These are phyloP conservation scores for Syzygium jambos DNA, from an alignment of 345 rosid species.

Conservation along the genomic window DNA sequence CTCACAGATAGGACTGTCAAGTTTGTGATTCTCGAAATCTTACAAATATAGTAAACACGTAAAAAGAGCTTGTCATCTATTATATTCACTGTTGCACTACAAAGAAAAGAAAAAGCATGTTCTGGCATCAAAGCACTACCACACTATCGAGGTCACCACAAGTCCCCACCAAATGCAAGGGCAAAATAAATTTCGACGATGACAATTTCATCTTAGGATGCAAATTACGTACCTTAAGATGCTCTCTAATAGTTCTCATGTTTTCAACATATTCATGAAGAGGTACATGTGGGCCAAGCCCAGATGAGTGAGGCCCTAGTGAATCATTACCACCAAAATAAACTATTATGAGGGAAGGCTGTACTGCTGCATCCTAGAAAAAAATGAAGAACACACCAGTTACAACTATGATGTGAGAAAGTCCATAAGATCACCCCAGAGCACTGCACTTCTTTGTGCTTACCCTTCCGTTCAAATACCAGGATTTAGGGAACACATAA, in stretches of 20 bases:
- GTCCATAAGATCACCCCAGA: too few relatives aligned
- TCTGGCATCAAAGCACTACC: neutral
- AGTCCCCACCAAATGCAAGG: too few relatives aligned
- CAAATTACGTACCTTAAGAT: too few relatives aligned
- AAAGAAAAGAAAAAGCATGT: neutral
- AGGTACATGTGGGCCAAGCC: slow-evolving; percentile 91
- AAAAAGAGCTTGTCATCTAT: neutral
- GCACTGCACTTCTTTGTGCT: too few relatives aligned
- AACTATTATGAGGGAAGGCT: slow-evolving; percentile 68
- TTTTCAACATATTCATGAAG: slow-evolving; percentile 72
- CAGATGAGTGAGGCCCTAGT: slow-evolving; percentile 90
- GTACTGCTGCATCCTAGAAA: too few relatives aligned
- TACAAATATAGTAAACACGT: neutral
- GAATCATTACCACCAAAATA: slow-evolving; percentile 99
- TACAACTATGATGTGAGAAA: too few relatives aligned
- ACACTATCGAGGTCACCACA: neutral
- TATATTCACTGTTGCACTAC: neutral
- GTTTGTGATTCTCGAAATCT: neutral
- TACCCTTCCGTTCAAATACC: neutral
- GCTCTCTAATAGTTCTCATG: too few relatives aligned
- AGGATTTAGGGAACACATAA: neutral
- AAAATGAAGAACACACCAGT: too few relatives aligned
- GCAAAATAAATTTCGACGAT: too few relatives aligned
- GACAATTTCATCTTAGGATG: too few relatives aligned
- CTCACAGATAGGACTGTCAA: neutral